Percentiles rank a stretch among this genome's conserved stretches.
These are phyloP conservation scores for Penicillium longicatenatum DNA, from an alignment of 495 filamentous ascomycete genomes.

Conservation along the genomic window DNA sequence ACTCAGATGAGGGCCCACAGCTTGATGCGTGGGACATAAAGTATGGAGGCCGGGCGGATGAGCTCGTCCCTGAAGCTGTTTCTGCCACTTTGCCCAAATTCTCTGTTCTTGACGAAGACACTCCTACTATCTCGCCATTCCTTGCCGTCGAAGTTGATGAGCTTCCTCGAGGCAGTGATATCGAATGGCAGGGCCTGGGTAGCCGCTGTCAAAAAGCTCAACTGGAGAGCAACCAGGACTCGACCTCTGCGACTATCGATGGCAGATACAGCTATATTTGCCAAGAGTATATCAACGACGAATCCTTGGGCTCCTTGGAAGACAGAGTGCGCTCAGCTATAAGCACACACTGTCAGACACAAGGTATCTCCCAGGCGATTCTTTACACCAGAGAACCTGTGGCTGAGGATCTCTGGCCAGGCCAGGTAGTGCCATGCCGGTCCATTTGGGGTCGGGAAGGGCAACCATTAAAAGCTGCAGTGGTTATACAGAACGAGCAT, in stretches of 20 bases:
- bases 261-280: slow-evolving; percentile 27
- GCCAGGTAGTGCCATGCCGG: slow-evolving; percentile 50
- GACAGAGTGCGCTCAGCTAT: slow-evolving; percentile 24
- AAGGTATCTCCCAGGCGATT: slow-evolving; percentile 29
- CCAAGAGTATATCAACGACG: slow-evolving; percentile 33
- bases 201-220: slow-evolving; percentile 31
- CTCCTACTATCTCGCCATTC: slow-evolving; percentile 55
- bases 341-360: slow-evolving; percentile 13
- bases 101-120: slow-evolving; percentile 21
- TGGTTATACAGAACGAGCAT: slow-evolving; percentile 35
- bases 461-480: slow-evolving; percentile 36
- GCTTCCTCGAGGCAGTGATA: slow-evolving; percentile 64
- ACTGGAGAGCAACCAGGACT: slow-evolving; percentile 21
- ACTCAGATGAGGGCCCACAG: slow-evolving; percentile 43
- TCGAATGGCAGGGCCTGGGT: slow-evolving; percentile 73
- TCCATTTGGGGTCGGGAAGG: slow-evolving; percentile 48
- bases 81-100: slow-evolving; percentile 35
- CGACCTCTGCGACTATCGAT: slow-evolving; percentile 26
- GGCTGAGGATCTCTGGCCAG: slow-evolving; percentile 26
- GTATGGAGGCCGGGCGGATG: slow-evolving; percentile 47
- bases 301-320: slow-evolving; percentile 20
- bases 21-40: slow-evolving; percentile 75
- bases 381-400: slow-evolving; percentile 39
- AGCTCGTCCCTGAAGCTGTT: slow-evolving; percentile 16
- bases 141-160: slow-evolving; percentile 72